Percentiles rank a stretch among this genome's conserved stretches.
These are phyloP conservation scores for Cladobotryum mycophilum DNA, from an alignment of 2,329 filamentous ascomycete species.

Conservation along the genomic window DNA sequence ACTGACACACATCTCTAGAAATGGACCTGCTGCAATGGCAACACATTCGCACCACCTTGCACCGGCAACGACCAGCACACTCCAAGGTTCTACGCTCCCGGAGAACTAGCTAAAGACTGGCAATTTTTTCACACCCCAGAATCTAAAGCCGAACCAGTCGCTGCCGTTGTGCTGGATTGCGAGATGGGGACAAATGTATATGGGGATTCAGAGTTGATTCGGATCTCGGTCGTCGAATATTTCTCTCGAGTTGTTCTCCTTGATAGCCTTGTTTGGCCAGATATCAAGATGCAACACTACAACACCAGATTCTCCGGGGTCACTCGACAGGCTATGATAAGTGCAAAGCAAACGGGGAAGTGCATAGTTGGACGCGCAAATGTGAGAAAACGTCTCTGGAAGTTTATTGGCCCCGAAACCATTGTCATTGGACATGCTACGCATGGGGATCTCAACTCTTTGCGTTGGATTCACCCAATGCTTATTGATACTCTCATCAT, in stretches of 20 bases:
- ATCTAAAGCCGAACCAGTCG: conserved; percentile 2
- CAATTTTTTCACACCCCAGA: conserved; percentile 18
- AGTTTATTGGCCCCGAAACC: conserved; percentile 39
- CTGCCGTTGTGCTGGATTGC: conserved; percentile 44
- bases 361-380: conserved; percentile 36
- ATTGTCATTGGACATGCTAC: conserved; percentile 43
- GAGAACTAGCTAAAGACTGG: conserved; percentile 25
- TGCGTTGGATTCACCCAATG: conserved; percentile 42
- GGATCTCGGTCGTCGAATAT: conserved; percentile 45
- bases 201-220: conserved; percentile 46
- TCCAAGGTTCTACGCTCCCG: conserved; percentile 16
- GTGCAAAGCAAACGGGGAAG: conserved; percentile 23
- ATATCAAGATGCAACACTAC: conserved; percentile 39
- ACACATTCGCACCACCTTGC: conserved; percentile 20
- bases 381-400: conserved; percentile 37
- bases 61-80: conserved; percentile 20
- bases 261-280: conserved; percentile 44
- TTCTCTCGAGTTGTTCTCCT: conserved; percentile 43
- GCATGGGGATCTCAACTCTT: conserved; percentile 34
- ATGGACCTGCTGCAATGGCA: conserved; percentile 27
- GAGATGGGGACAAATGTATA: conserved; percentile 45
- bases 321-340: conserved; percentile 30
- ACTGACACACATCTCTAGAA: conserved; percentile 9
- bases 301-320: conserved; percentile 48
- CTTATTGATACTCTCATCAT: conserved; percentile 41